Evolutionary conservation across 1,139 yeast genomes (phyloP), one percentile per base, ranked within the genome.

Genomic region (Meyerozyma guilliermondii): DNA sequence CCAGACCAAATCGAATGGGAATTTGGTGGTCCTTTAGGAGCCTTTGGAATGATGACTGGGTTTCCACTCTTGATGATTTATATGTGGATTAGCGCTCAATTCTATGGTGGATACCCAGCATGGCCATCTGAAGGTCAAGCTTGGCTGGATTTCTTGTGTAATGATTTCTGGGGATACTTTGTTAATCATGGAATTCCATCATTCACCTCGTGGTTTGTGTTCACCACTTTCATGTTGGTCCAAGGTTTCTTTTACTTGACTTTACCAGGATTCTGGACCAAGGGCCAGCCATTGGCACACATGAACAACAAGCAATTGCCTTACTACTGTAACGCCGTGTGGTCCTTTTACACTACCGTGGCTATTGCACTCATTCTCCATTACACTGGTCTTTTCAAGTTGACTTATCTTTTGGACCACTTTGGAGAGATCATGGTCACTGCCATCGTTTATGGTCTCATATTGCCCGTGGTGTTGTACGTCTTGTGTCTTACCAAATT

Each of bases 11-110:
- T 71, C 48, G 91, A 83, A 57, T 87, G 80, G 67, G 98, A 92
- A 55, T 92, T 92, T 58, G 98, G 98, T 41, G 98, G 98, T 0
- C 86, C 95, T 18, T 61, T 73, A n/a, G 98, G 98, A 42, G 96
- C 88, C 36, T 46, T 82, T 16, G 89, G 92, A n/a, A 91, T 92
- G 97, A 81, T 92, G 82, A 59, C 78, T 39, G 95, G 95, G 2
- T 94, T 92, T 68, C 98, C 98, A 5, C 60, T 83, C 41, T 73
- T 94, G 58, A 92, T 92, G 98, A 87, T 86, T 77, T 92, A 92
- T 67, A 84, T 92, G 92, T 92, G 96, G 95, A 81, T 91, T 45
- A 78, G 91, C 58, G 92, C 94, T 46, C 76, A 80, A 52, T 88
- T 84, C 63, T 87, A 88, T 63, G 70, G 70, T 48, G 95, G 96